A percentile compares a stretch with the other conserved stretches of the same genome.
These are phyloP conservation scores for Yamadazyma sp. DNA, from an alignment of 805 yeast genomes.

Conservation along the genomic window DNA sequence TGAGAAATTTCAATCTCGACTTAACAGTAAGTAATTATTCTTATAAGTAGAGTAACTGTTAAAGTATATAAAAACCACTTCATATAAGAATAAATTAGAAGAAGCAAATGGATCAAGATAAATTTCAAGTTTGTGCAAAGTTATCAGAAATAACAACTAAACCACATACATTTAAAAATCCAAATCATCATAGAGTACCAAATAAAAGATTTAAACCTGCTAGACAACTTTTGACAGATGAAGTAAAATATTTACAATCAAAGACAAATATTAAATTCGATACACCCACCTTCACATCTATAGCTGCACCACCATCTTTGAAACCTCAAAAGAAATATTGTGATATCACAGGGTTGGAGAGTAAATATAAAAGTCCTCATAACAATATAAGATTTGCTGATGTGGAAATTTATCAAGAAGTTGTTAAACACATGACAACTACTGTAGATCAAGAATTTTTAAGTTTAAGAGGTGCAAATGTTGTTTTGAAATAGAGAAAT, in stretches of 20 bases:
- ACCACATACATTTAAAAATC: conserved; percentile 56
- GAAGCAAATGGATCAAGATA: too few species aligned
- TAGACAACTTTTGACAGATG: conserved; percentile 74
- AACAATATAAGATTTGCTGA: conserved; percentile 77
- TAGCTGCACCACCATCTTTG: conserved; percentile 85
- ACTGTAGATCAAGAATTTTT: conserved; percentile 93
- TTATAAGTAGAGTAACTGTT: too few species aligned
- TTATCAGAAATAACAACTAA: conserved; percentile 25
- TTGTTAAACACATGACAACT: conserved; percentile 75
- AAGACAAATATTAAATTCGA: conserved; percentile 40
- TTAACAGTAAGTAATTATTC: too few species aligned
- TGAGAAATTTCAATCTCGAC: too few species aligned
- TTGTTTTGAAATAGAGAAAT: conserved; percentile 53
- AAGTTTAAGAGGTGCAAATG: conserved; percentile 83
- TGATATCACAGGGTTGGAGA: conserved; percentile 88
- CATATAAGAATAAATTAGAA: too few species aligned
- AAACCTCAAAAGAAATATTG: conserved; percentile 82
- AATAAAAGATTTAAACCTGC: conserved; percentile 69
- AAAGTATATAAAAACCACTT: too few species aligned
- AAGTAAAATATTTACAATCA: conserved; percentile 57
- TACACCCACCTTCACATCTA: conserved; percentile 63
- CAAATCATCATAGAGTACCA: conserved; percentile 38
- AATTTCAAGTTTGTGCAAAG: too few species aligned
- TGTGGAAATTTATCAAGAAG: conserved; percentile 72
- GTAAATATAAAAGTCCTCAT: conserved; percentile 70